Percentiles rank a stretch among this genome's conserved stretches.
Conservation (phyloP, 192 early-diverging fungal genomes). For the Gryganskiella cystojenkinii region DNA sequence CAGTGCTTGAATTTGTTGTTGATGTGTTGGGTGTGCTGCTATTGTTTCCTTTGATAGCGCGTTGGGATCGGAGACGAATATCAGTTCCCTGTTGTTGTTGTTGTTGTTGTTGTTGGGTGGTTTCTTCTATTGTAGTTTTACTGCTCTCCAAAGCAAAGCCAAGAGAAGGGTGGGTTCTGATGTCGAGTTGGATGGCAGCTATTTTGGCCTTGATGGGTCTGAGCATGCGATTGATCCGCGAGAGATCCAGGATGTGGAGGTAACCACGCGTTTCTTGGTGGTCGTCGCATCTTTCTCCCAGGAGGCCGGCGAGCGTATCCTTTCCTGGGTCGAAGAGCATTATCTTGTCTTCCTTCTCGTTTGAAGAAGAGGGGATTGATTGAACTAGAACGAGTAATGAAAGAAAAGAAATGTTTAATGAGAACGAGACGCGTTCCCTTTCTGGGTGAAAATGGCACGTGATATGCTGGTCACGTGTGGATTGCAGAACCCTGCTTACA, state of each 20-base stretch:
- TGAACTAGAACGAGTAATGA: too few species aligned
- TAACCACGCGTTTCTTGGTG: slow-evolving; percentile 10
- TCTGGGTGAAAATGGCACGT: too few species aligned
- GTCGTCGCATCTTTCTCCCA: too few species aligned
- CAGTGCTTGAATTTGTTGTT: not conserved
- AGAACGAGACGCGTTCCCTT: too few species aligned
- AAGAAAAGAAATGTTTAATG: too few species aligned
- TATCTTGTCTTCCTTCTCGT: too few species aligned
- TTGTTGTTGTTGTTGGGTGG: not conserved
- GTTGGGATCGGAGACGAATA: not conserved
- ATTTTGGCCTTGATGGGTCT: slow-evolving; percentile 46
- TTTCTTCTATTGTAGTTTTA: not conserved
- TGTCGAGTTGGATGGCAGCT: slow-evolving; percentile 34
- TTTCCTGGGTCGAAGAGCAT: too few species aligned
- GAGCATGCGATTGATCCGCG: slow-evolving; percentile 31
- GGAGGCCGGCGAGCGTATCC: too few species aligned
- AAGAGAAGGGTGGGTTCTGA: slow-evolving; percentile 29
- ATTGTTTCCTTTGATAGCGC: not conserved
- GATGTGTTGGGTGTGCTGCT: not conserved
- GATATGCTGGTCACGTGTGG: too few species aligned
- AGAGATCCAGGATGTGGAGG: slow-evolving; percentile 25
- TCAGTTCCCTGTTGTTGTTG: not conserved
- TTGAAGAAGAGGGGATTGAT: too few species aligned
- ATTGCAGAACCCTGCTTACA: too few species aligned
- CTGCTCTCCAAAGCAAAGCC: slow-evolving; percentile 6